These are phyloP conservation scores for Lepidium africanum DNA, from an alignment of 345 rosid genomes.

Conservation along the genomic window DNA sequence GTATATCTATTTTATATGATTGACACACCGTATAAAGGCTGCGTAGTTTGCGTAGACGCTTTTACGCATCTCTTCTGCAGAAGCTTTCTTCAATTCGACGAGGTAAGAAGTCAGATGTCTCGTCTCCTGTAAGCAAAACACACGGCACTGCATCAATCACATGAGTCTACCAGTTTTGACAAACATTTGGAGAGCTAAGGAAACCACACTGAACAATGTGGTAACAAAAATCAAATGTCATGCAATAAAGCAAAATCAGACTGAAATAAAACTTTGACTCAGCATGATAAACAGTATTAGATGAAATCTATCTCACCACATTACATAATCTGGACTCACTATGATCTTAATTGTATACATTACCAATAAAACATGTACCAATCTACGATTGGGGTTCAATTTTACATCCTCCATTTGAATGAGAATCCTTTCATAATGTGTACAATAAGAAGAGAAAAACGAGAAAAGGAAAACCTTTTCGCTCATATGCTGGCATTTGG, in stretches of 20 bases:
- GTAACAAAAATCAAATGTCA: not conserved
- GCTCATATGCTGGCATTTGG: constrained; percentile 69
- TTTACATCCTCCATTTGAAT: not conserved
- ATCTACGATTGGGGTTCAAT: not conserved
- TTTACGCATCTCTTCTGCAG: constrained; percentile 97
- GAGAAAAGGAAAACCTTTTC: constrained; percentile 52
- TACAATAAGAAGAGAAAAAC: not conserved
- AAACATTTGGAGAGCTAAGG: no score
- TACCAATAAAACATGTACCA: not conserved
- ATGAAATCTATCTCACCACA: not conserved
- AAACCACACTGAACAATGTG: not conserved
- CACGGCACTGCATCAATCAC: not conserved
- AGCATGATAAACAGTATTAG: not conserved
- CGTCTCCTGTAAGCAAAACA: constrained; percentile 47
- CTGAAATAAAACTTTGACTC: not conserved
- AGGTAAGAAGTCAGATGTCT: constrained; percentile 54
- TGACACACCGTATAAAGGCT: constrained; percentile 62
- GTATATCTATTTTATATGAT: not conserved
- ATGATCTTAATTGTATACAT: not conserved
- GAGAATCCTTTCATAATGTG: not conserved
- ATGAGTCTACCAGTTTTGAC: not conserved
- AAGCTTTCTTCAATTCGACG: constrained; percentile 75
- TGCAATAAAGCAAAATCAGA: not conserved
- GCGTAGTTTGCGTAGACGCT: constrained; percentile 90
- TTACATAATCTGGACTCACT: not conserved